A percentile compares a stretch with the other conserved stretches of the same genome.
These are phyloP conservation scores for Vitis rotundifolia DNA, from an alignment of 164 flowering plant species.

Conservation along the genomic window DNA sequence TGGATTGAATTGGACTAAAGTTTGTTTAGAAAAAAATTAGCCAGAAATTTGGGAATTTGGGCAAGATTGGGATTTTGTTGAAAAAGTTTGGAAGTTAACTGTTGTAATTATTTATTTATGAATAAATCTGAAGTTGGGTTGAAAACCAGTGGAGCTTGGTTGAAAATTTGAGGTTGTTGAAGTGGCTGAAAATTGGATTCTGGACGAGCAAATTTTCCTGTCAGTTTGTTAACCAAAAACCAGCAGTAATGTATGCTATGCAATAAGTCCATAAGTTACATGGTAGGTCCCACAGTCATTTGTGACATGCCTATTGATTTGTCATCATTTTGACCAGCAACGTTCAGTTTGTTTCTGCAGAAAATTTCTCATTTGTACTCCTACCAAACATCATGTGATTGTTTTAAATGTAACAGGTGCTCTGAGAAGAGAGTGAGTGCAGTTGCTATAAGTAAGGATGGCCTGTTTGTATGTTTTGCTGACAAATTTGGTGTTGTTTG, in stretches of 20 bases:
- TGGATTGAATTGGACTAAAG: not conserved
- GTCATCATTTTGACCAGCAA: not conserved
- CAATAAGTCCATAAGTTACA: not conserved
- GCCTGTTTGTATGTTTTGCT: constrained; percentile 68
- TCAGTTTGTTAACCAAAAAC: too few species aligned
- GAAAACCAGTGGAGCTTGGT: too few species aligned
- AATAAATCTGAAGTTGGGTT: too few species aligned
- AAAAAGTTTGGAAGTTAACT: not conserved
- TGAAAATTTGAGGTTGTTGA: too few species aligned
- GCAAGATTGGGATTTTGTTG: not conserved
- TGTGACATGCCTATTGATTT: not conserved
- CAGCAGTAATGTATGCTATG: too few species aligned
- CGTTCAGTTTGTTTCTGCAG: not conserved
- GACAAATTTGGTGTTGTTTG: constrained; percentile 97
- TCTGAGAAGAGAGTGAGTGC: constrained; percentile 97
- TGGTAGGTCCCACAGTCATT: not conserved
- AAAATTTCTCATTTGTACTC: too few species aligned
- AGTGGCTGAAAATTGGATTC: too few species aligned
- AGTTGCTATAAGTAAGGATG: constrained; percentile 75
- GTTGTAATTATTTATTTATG: too few species aligned
- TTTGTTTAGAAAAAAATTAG: not conserved
- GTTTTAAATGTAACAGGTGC: constrained; percentile 41
- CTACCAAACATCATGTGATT: not conserved
- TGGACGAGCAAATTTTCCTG: too few species aligned
- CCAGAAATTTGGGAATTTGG: not conserved